Percentiles rank a stretch among this genome's conserved stretches.
phyloP scores from a whole-genome alignment of 805 yeast species.

The Teunomyces atbi region DNA sequence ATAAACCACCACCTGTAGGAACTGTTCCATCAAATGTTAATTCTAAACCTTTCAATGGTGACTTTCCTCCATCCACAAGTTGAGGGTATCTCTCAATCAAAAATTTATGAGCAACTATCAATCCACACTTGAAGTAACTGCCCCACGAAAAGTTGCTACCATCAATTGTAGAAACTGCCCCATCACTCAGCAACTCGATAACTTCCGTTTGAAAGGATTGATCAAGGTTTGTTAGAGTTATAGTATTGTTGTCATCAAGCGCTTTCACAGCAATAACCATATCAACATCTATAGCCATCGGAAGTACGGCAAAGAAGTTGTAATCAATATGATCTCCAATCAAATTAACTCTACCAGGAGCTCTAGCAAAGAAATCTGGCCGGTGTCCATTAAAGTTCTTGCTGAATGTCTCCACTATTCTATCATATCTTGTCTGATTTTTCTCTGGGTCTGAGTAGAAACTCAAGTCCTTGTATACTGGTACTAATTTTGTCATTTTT shows the following conservation, averaged over 20 bases:
- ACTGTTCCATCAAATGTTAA: constrained; percentile 61
- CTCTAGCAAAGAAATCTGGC: constrained; percentile 52
- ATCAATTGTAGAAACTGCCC: constrained; percentile 46
- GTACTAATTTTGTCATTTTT: constrained; percentile 20
- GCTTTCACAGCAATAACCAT: constrained; percentile 51
- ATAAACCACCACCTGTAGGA: constrained; percentile 71
- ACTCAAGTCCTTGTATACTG: constrained; percentile 30
- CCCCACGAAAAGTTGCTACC: constrained; percentile 55
- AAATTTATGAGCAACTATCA: constrained; percentile 55
- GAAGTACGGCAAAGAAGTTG: constrained; percentile 62
- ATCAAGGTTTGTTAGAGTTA: constrained; percentile 33
- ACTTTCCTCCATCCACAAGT: constrained; percentile 15
- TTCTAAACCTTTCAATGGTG: constrained; percentile 46
- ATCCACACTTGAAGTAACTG: constrained; percentile 67
- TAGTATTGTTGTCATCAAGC: constrained; percentile 16
- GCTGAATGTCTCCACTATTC: constrained; percentile 22
- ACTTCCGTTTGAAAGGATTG: constrained; percentile 31
- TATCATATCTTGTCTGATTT: constrained; percentile 27
- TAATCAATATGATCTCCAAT: constrained; percentile 78
- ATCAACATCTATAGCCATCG: constrained; percentile 70
- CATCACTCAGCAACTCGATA: constrained; percentile 40
- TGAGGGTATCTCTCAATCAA: constrained; percentile 34
- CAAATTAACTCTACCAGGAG: constrained; percentile 76
- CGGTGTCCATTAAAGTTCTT: constrained; percentile 19
- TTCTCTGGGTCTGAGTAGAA: constrained; percentile 32